These are phyloP conservation scores for Colletotrichum endophyticum DNA, from an alignment of 2,329 filamentous ascomycete species.

Conservation along the genomic window DNA sequence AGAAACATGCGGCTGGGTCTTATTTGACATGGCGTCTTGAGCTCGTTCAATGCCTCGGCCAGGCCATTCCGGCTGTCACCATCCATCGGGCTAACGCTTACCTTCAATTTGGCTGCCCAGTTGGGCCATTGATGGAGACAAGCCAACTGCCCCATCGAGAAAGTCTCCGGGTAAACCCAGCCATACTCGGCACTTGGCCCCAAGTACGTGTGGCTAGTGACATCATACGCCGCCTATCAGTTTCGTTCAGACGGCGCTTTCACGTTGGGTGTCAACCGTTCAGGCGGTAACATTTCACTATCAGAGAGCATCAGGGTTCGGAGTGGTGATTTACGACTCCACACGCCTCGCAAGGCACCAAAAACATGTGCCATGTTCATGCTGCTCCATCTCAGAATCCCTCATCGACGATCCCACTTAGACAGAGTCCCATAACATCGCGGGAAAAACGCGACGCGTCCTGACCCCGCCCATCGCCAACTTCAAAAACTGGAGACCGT, in stretches of 20 bases:
- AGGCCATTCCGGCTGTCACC: not conserved
- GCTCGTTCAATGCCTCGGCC: not conserved
- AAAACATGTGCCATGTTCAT: not conserved
- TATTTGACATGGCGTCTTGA: not conserved
- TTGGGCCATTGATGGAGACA: slow-evolving; percentile 5
- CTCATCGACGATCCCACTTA: slow-evolving; percentile 10
- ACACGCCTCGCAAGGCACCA: not conserved
- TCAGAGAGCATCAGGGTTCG: not conserved
- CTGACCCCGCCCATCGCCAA: not conserved
- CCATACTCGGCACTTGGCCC: slow-evolving; percentile 10
- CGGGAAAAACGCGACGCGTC: slow-evolving; percentile 8
- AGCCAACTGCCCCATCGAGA: slow-evolving; percentile 9
- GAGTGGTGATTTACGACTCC: not conserved
- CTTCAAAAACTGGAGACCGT: not conserved
- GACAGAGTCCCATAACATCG: not conserved
- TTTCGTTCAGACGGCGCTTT: not conserved
- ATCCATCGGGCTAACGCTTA: not conserved
- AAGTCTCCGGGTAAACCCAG: slow-evolving; percentile 4
- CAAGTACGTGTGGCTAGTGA: slow-evolving; percentile 1
- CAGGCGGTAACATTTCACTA: not conserved
- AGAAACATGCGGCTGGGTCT: not conserved
- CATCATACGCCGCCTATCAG: not conserved
- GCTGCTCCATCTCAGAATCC: not conserved
- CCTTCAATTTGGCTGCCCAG: not conserved
- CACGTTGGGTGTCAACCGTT: not conserved